These are phyloP conservation scores for Lentinula edodes DNA, from an alignment of 768 basidiomycete genomes.

Conservation along the genomic window DNA sequence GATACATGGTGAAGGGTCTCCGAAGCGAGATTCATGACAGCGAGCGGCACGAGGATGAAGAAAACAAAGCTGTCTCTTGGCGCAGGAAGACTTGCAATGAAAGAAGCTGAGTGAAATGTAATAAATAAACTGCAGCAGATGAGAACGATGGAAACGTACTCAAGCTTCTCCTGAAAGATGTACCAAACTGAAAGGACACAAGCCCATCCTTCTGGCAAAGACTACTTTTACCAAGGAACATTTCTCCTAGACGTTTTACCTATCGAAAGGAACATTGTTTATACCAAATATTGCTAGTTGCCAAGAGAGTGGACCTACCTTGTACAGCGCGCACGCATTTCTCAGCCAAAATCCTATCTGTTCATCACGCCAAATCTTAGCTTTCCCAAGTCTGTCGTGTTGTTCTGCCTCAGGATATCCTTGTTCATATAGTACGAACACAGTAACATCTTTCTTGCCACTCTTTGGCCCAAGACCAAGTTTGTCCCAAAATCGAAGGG, in stretches of 20 bases:
- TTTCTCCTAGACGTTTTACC: constrained; percentile 57
- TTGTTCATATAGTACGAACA: constrained; percentile 67
- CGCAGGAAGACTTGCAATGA: constrained; percentile 38
- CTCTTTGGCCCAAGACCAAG: constrained; percentile 65
- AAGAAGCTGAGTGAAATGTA: constrained; percentile 33
- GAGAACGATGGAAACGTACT: constrained; percentile 27
- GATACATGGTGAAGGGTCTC: constrained; percentile 65
- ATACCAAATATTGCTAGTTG: background rate
- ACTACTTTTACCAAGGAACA: constrained; percentile 46
- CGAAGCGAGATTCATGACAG: constrained; percentile 58
- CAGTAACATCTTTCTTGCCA: constrained; percentile 66
- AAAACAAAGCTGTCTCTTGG: constrained; percentile 46
- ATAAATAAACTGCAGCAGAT: background rate
- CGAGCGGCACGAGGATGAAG: constrained; percentile 61
- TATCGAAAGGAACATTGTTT: constrained; percentile 17
- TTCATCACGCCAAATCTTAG: constrained; percentile 15
- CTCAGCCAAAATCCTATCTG: constrained; percentile 58
- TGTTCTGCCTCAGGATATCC: constrained; percentile 22
- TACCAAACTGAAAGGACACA: constrained; percentile 57
- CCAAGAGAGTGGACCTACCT: constrained; percentile 35
- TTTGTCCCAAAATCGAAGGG: constrained; percentile 83
- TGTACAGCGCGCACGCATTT: constrained; percentile 47
- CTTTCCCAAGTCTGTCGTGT: constrained; percentile 2
- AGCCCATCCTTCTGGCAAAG: constrained; percentile 50
- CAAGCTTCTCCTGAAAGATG: constrained; percentile 61